Conservation (phyloP, 192 early-diverging fungal genomes). For the Jimgerdemannia lactiflua region DNA sequence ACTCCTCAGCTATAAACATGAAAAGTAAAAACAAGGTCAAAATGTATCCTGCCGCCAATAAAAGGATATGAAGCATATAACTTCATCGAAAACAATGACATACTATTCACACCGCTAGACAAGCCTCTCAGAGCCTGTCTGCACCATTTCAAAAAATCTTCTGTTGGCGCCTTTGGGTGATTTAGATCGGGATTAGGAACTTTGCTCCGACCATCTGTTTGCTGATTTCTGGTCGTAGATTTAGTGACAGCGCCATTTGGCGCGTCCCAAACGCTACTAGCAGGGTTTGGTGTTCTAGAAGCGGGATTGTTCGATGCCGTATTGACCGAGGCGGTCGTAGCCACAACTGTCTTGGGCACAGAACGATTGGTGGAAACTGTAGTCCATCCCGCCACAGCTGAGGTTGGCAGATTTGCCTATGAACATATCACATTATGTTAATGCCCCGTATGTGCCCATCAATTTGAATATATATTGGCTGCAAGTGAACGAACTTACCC, state of each 20-base stretch:
- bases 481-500: neutral
- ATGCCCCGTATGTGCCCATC: too few species aligned
- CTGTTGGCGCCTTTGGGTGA: slow-evolving; percentile 38
- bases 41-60: neutral
- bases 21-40: neutral
- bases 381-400: slow-evolving; percentile 27
- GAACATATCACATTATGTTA: neutral
- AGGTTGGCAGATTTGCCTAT: slow-evolving; percentile 4
- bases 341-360: neutral
- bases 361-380: slow-evolving; percentile 26
- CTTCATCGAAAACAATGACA: neutral
- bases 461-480: too few species aligned
- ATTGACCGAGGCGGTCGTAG: slow-evolving; percentile 4
- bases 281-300: neutral
- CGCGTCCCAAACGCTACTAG: slow-evolving; percentile 16
- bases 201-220: neutral
- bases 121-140: slow-evolving; percentile 57
- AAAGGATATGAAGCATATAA: neutral
- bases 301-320: neutral
- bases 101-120: slow-evolving; percentile 48
- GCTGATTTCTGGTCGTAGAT: neutral
- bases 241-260: slow-evolving; percentile 10
- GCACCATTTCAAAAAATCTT: slow-evolving; percentile 76
- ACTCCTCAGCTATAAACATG: slow-evolving; percentile 51
- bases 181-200: neutral